Percentiles rank a stretch among this genome's conserved stretches.
Evolutionary conservation across 148 eudicot species (phyloP).

Genomic region (Drosera capensis): DNA sequence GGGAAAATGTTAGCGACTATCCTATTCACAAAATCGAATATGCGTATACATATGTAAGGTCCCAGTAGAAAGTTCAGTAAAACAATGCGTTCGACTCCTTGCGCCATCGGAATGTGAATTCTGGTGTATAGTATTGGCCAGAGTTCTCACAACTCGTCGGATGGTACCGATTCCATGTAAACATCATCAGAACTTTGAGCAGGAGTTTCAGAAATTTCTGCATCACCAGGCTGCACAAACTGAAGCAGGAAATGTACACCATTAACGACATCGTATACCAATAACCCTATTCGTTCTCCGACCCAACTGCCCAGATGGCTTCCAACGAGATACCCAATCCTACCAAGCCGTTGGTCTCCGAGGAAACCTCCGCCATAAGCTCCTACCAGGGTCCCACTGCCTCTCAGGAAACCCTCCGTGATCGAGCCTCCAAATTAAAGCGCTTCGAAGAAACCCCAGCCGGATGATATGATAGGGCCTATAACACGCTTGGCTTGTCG

Average conservation of each 20-base stretch:
- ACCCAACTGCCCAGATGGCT: conserved; percentile 86
- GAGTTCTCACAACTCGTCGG: background rate
- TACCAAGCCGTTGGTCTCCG: conserved; percentile 65
- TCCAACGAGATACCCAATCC: conserved; percentile 73
- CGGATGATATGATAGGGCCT: conserved; percentile 63
- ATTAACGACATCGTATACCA: conserved; percentile 65
- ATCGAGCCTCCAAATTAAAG: conserved; percentile 55
- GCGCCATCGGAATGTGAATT: no score
- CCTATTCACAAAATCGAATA: no score
- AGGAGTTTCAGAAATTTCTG: conserved; percentile 10
- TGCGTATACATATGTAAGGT: no score
- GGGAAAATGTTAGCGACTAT: no score
- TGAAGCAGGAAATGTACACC: conserved; percentile 42
- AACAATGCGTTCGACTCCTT: no score
- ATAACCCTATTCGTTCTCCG: conserved; percentile 71
- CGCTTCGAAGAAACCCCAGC: conserved; percentile 88
- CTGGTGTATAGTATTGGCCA: no score
- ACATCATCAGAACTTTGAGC: conserved; percentile 3
- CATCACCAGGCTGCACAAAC: conserved; percentile 16
- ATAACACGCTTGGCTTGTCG: conserved; percentile 45
- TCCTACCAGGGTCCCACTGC: conserved; percentile 60
- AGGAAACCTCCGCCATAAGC: conserved; percentile 43
- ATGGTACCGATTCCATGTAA: background rate
- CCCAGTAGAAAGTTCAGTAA: no score
- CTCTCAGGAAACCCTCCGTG: conserved; percentile 64